phyloP scores from a whole-genome alignment of 805 yeast species.

The Starmerella asiatica region DNA sequence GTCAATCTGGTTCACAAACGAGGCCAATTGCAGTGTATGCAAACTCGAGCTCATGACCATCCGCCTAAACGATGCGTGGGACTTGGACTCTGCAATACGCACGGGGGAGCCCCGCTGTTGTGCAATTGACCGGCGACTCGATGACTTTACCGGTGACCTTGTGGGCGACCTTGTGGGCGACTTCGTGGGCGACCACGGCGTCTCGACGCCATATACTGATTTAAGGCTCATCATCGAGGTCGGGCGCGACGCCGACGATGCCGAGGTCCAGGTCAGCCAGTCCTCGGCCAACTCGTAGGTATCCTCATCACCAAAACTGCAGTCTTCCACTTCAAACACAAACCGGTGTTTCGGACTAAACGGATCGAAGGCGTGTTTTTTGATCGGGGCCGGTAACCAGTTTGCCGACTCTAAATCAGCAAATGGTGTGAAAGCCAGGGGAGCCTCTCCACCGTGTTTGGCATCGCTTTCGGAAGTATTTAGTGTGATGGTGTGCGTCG shows the following conservation, averaged over 20 bases:
- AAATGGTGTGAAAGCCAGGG: slow-evolving; percentile 7
- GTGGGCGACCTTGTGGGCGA: slow-evolving; percentile 1
- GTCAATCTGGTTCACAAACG: slow-evolving; percentile 24
- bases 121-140: background rate
- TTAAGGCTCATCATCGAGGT: slow-evolving; percentile 7
- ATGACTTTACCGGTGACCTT: too few relatives aligned
- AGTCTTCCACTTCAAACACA: background rate
- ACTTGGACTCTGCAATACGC: background rate
- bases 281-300: slow-evolving; percentile 11
- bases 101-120: background rate
- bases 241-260: slow-evolving; percentile 7
- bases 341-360: background rate
- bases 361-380: background rate
- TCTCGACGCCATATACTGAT: background rate
- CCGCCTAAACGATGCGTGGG: slow-evolving; percentile 12
- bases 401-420: slow-evolving; percentile 6
- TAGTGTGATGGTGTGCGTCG: too few relatives aligned
- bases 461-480: too few relatives aligned
- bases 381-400: slow-evolving; percentile 6
- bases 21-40: slow-evolving; percentile 25
- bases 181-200: background rate
- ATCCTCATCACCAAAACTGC: slow-evolving; percentile 5
- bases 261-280: slow-evolving; percentile 14
- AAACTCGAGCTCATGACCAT: slow-evolving; percentile 22
- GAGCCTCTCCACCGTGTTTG: background rate